phyloP scores from a whole-genome alignment of 805 yeast genomes.

The Metschnikowia gelsemii region DNA sequence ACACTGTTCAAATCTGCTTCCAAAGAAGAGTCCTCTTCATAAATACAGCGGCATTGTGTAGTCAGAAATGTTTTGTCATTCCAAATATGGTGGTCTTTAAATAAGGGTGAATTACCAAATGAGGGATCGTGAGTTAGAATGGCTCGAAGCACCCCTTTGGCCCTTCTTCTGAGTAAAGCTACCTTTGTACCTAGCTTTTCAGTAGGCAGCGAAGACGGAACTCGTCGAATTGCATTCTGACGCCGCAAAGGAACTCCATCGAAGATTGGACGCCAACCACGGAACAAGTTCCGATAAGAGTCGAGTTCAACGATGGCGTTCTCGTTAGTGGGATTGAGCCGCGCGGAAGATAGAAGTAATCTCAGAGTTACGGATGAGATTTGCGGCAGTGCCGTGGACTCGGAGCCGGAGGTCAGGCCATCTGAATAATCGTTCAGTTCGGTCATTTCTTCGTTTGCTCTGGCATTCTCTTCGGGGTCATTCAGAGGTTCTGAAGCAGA shows the following conservation, averaged over 20 bases:
- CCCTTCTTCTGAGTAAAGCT: slow-evolving; percentile 4
- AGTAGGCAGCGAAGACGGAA: neutral
- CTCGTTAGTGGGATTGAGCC: slow-evolving; percentile 25
- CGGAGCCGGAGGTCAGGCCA: neutral
- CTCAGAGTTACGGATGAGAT: slow-evolving; percentile 14
- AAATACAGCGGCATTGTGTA: neutral
- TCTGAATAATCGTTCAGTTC: neutral
- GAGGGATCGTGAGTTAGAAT: slow-evolving; percentile 5
- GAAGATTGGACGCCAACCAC: neutral
- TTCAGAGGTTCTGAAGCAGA: neutral
- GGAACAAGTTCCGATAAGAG: neutral
- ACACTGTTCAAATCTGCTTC: neutral
- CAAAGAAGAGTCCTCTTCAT: slow-evolving; percentile 1
- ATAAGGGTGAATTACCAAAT: slow-evolving; percentile 15
- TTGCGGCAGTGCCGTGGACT: neutral
- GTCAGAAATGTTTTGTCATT: neutral
- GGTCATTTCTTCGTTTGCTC: neutral
- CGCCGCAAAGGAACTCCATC: slow-evolving; percentile 30
- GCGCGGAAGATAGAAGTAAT: slow-evolving; percentile 29
- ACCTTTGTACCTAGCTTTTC: neutral
- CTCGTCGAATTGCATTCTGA: slow-evolving; percentile 33
- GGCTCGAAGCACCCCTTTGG: slow-evolving; percentile 8
- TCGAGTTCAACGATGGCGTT: slow-evolving; percentile 16
- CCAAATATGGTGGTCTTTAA: slow-evolving; percentile 7
- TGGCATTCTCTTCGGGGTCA: neutral